A percentile compares a stretch with the other conserved stretches of the same genome.
phyloP scores from a whole-genome alignment of 768 basidiomycete genomes.

The Pleurotus tuber-regium region DNA sequence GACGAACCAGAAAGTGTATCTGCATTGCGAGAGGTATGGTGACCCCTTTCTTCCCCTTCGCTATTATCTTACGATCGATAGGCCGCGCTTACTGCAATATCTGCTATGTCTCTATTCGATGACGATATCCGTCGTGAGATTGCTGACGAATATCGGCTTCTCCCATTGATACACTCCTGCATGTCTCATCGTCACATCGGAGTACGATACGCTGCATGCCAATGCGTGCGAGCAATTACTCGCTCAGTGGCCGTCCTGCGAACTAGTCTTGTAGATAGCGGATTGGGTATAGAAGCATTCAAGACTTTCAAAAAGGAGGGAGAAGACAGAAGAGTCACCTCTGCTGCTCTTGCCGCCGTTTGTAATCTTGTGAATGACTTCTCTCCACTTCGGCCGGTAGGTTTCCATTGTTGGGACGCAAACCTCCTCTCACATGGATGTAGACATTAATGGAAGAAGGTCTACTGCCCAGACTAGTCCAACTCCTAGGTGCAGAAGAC shows the following conservation, averaged over 20 bases:
- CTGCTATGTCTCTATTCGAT: conserved; percentile 68
- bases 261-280: conserved; percentile 83
- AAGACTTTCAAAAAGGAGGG: conserved; percentile 43
- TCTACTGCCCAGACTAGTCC: conserved; percentile 60
- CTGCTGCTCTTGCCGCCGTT: conserved; percentile 69
- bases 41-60: background rate
- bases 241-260: conserved; percentile 77
- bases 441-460: conserved; percentile 70
- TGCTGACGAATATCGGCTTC: conserved; percentile 54
- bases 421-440: conserved; percentile 5
- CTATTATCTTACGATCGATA: conserved; percentile 23
- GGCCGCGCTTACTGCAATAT: conserved; percentile 74
- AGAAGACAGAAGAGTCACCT: conserved; percentile 69
- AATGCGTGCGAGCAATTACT: conserved; percentile 77
- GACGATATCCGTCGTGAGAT: conserved; percentile 71
- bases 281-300: conserved; percentile 71
- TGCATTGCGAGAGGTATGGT: conserved; percentile 60
- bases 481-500: conserved; percentile 52
- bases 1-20: conserved; percentile 63
- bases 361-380: conserved; percentile 89
- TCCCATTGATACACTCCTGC: conserved; percentile 44
- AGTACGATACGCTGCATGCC: conserved; percentile 84
- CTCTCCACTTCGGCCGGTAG: conserved; percentile 72
- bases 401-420: conserved; percentile 23
- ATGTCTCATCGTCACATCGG: conserved; percentile 65